A percentile compares a stretch with the other conserved stretches of the same genome.
Evolutionary conservation across 192 early-diverging fungal species (phyloP).

Genomic region (Rhizoclosmatium sp.): DNA sequence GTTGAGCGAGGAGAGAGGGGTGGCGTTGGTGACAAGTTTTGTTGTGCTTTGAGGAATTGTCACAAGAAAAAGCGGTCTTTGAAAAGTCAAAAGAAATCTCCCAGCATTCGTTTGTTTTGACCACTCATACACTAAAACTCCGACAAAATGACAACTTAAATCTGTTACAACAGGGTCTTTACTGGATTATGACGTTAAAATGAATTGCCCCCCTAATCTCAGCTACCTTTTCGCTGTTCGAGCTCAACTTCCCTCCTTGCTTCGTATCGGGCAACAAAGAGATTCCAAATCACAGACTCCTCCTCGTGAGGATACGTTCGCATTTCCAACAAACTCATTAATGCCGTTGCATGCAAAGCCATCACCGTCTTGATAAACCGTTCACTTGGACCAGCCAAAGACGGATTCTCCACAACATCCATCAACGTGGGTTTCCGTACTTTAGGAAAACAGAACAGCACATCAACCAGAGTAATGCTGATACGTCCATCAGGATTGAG

Average conservation of each 20-base stretch:
- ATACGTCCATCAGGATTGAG: slow-evolving; percentile 5
- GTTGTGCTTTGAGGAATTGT: too few relatives aligned
- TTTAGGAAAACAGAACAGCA: slow-evolving; percentile 35
- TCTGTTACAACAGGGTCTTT: too few relatives aligned
- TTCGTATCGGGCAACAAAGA: slow-evolving; percentile 35
- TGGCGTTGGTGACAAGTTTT: too few relatives aligned
- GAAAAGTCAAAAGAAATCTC: too few relatives aligned
- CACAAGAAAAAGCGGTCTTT: too few relatives aligned
- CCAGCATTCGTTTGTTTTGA: too few relatives aligned
- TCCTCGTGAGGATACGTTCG: slow-evolving; percentile 32
- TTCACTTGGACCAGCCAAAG: slow-evolving; percentile 11
- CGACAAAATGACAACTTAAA: too few relatives aligned
- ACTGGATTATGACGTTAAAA: too few relatives aligned
- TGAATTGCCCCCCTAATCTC: too few relatives aligned
- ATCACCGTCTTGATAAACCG: slow-evolving; percentile 23
- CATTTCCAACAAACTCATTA: slow-evolving; percentile 33
- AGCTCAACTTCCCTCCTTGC: slow-evolving; percentile 24
- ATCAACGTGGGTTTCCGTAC: neutral
- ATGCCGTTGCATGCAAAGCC: slow-evolving; percentile 29
- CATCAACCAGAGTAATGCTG: slow-evolving; percentile 29
- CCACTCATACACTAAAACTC: too few relatives aligned
- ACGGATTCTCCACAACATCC: neutral
- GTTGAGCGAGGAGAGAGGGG: too few relatives aligned
- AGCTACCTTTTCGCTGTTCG: neutral
- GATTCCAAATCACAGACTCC: slow-evolving; percentile 6